phyloP scores from a whole-genome alignment of 2,329 filamentous ascomycete genomes.

The Metarhizium robertsii region DNA sequence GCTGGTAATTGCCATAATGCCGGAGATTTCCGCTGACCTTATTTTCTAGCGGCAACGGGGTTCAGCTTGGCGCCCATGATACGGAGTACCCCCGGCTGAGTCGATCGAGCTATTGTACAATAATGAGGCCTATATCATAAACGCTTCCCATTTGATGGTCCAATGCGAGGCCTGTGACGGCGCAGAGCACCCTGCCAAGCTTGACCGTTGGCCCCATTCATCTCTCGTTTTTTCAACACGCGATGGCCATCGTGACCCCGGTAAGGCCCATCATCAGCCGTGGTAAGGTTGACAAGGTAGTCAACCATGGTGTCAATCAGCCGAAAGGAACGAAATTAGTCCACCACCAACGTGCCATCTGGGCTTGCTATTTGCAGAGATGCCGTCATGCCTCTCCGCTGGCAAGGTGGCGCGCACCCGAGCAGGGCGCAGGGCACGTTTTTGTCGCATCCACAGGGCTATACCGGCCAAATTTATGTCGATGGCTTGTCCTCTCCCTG shows the following conservation, averaged over 20 bases:
- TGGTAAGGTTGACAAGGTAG: background rate
- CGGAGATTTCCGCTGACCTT: constrained; percentile 5
- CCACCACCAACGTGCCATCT: background rate
- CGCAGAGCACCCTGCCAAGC: background rate
- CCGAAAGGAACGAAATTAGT: background rate
- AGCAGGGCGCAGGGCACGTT: background rate
- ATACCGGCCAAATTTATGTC: background rate
- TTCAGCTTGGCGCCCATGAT: constrained; percentile 3
- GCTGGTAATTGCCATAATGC: background rate
- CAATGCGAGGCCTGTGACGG: background rate
- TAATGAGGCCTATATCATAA: background rate
- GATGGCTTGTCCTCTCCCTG: background rate
- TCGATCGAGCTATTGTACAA: background rate
- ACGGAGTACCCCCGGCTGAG: background rate
- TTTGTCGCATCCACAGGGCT: background rate
- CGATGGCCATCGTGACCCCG: background rate
- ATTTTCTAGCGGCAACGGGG: background rate
- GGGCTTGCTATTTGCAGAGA: background rate
- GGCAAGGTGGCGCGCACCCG: background rate
- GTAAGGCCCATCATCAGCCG: background rate
- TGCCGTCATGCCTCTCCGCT: background rate
- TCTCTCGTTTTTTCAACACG: background rate
- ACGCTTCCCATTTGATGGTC: background rate
- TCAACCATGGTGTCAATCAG: background rate
- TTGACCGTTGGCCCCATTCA: background rate